Evolutionary conservation across 441 rosid species (phyloP).

Genomic region (Mallotus repandus): DNA sequence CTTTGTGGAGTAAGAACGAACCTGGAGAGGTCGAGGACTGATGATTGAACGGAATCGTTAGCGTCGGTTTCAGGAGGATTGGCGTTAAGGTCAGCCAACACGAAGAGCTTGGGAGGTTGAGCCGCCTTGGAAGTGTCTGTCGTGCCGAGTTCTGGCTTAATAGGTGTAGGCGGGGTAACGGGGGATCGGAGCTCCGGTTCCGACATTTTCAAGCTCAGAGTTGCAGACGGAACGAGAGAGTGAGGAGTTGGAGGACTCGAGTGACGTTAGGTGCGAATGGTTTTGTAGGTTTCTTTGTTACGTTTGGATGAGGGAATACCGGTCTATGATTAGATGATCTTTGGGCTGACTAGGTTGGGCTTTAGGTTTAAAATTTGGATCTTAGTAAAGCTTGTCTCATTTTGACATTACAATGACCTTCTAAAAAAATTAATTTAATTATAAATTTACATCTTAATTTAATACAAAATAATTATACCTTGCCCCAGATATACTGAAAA

Average conservation of each 20-base stretch:
- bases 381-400: too few species aligned
- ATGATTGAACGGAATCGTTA: slow-evolving; percentile 34
- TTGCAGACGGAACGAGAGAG: not conserved
- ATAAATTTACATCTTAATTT: too few species aligned
- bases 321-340: too few species aligned
- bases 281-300: too few species aligned
- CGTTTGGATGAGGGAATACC: too few species aligned
- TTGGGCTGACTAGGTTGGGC: too few species aligned
- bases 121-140: slow-evolving; percentile 26
- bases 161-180: slow-evolving; percentile 9
- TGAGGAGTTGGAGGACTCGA: not conserved
- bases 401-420: too few species aligned
- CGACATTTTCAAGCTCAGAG: slow-evolving; percentile 4
- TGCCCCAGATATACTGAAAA: not conserved
- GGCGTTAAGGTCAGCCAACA: slow-evolving; percentile 88
- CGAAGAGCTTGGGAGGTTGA: slow-evolving; percentile 52
- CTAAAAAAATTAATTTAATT: too few species aligned
- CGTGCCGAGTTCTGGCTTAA: slow-evolving; percentile 48
- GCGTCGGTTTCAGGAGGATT: slow-evolving; percentile 80
- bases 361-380: too few species aligned
- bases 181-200: slow-evolving; percentile 23
- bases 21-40: slow-evolving; percentile 45
- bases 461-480: too few species aligned
- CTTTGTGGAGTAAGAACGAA: too few species aligned
- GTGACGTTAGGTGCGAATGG: too few species aligned